phyloP scores from a whole-genome alignment of 257 asterid genomes.

The Fraxinus excelsior region DNA sequence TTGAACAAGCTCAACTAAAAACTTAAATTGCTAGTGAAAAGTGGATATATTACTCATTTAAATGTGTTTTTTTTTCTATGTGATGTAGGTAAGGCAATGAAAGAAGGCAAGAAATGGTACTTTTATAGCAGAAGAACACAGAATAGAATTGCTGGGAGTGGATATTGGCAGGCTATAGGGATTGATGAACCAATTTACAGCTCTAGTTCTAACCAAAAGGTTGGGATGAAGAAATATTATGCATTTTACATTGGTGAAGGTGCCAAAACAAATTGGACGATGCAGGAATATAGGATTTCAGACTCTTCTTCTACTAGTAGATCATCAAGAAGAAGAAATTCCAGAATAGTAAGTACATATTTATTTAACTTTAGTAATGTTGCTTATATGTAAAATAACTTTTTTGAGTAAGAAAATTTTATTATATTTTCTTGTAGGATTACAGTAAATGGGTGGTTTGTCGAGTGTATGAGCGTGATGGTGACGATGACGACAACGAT shows the following conservation, averaged over 20 bases:
- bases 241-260: constrained; percentile 71
- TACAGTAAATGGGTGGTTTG: constrained; percentile 86
- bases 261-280: constrained; percentile 72
- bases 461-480: constrained; percentile 67
- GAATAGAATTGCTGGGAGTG: constrained; percentile 62
- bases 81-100: constrained; percentile 88
- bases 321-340: constrained; percentile 56
- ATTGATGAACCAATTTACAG: constrained; percentile 64
- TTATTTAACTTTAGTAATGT: neutral
- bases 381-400: neutral
- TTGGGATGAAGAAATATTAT: constrained; percentile 66
- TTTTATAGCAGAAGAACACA: constrained; percentile 84
- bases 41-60: neutral
- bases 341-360: constrained; percentile 51
- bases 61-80: no score
- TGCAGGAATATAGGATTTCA: constrained; percentile 79
- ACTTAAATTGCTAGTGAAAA: neutral
- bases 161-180: constrained; percentile 76
- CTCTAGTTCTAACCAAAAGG: constrained; percentile 43
- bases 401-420: neutral
- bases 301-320: constrained; percentile 43
- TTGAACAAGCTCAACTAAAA: neutral
- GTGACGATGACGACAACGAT: constrained; percentile 38
- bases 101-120: constrained; percentile 89
- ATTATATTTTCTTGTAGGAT: constrained; percentile 46